These are phyloP conservation scores for Pugionium cornutum DNA, from an alignment of 345 rosid species.

Conservation along the genomic window DNA sequence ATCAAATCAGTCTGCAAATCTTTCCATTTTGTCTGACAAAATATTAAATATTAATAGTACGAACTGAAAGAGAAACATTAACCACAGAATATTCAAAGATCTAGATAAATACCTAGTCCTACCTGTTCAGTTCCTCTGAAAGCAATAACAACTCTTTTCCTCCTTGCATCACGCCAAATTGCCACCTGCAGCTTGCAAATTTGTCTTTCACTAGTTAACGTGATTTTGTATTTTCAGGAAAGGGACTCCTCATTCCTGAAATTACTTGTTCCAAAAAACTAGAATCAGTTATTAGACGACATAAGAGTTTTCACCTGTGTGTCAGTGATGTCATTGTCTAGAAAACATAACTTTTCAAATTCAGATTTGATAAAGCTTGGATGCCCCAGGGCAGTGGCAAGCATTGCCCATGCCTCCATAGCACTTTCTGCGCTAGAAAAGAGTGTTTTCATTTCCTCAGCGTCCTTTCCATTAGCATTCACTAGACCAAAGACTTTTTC, in stretches of 20 bases:
- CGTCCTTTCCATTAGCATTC: conserved; percentile 57
- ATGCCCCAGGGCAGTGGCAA: conserved; percentile 90
- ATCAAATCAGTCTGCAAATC: conserved; percentile 89
- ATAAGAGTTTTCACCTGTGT: conserved; percentile 64
- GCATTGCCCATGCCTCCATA: conserved; percentile 99
- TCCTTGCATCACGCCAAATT: conserved; percentile 87
- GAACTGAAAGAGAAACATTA: conserved; percentile 22
- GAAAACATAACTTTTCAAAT: conserved; percentile 88
- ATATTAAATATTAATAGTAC: conserved; percentile 32
- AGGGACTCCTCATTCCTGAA: neutral
- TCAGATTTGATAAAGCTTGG: conserved; percentile 95
- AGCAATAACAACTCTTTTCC: conserved; percentile 79
- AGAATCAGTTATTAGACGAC: conserved; percentile 6
- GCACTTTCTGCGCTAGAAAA: conserved; percentile 92
- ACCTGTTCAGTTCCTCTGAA: conserved; percentile 99
- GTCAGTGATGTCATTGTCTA: conserved; percentile 82
- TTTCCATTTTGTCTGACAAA: conserved; percentile 84
- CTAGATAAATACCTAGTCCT: conserved; percentile 31
- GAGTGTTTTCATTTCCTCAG: conserved; percentile 87
- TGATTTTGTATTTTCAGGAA: conserved; percentile 16
- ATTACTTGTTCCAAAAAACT: conserved; percentile 15
- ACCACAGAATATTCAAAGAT: conserved; percentile 19
- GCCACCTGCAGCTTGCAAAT: conserved; percentile 65
- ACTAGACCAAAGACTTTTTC: conserved; percentile 47
- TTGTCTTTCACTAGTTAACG: conserved; percentile 28